Evolutionary conservation across 2,329 filamentous ascomycete genomes (phyloP), one percentile per base, ranked within the genome.

Genomic region (Aspergillus udagawae): DNA sequence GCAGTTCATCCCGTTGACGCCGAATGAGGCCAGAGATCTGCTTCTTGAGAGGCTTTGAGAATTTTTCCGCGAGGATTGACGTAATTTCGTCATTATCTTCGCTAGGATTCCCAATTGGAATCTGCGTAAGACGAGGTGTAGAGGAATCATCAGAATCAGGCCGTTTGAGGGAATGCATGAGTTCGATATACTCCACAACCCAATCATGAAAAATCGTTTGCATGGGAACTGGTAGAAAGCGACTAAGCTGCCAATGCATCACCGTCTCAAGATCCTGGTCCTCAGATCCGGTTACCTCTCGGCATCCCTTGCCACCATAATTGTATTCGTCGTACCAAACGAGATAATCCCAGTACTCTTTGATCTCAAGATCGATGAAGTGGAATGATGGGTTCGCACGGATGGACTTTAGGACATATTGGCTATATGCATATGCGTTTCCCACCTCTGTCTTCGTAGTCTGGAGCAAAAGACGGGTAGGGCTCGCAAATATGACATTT

Each of bases 241-340:
- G 92, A 49, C 87, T 89, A 70, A 99, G 88, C 73, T 99, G 94
- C 95, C 95, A 99, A 75, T 96, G 90, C 92, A 99, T 97, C 67
- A 99, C 86, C 10, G 90, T 94, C 66, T 97, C 89, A 14, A 97
- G 82, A 3, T 85, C 82, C 70, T 97, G 92, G 48, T 89, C 86
- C 65, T 93, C 91, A 9, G 81, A 81, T 64, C 87, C 86, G 7
- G 89, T 82, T 3, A 97, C 90, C 67, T 94, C 85, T 51, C 88
- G 85, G 64, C 91, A 96, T 3, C 90, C 94, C 69, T 95, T 95
- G 59, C 94, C 94, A 55, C 94, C 95, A 68, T 97, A 97, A 79
- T 99, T 99, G 81, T 93, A 97, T 75, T 97, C 91, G 66, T 99
- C 94, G 65, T 97, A 97, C 94, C 94, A 99, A 3, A 97, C 87